Base-by-base conservation (phyloP, 2,329 filamentous ascomycete genomes). In the Cordyceps cateniannulata region DNA sequence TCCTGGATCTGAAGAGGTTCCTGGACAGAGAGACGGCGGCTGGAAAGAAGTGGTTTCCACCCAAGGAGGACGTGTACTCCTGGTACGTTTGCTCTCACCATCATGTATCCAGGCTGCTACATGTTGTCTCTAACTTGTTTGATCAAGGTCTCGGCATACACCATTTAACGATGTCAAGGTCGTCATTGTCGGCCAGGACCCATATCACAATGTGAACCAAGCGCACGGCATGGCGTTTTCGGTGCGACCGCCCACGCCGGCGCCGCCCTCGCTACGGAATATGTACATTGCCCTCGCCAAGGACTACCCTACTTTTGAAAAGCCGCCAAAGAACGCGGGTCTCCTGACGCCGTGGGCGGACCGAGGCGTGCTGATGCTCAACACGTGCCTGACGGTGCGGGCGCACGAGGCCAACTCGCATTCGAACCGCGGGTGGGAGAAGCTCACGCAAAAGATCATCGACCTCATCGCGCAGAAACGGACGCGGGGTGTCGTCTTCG, bases 141-240 rank as follows among this genome's bases (percentile, higher is more conserved):
- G 38, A 62, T 47, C n/a, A 62, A 97, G 93, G 93, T 97, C 93
- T 63, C 89, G 92, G 27, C 89, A 96, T 73, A 97, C 93, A 0
- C 93, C 95, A 8, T 87, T 99, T 67, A 79, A 88, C 77, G 88
- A 82, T 16, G 93, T 98, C 73, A 96, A 96, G 74, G 89, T 90
- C 61, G 93, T 99, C 63, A 92, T 99, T 70, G 76, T 98, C 59
- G 95, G 95, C 65, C 95, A 99, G 77, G 95, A 99, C 72, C 95
- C 95, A 3, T 99, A 99, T 75, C 95, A 99, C 79, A 96, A 96
- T 73, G 74, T 85, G 72, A 96, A 96, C 74, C 95, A 99, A 80
- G 95, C 95, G 55, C 95, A 98, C 74, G 95, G 95, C 48, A 86
- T 99, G 62, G 93, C 90, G 72, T 99, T 99, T 81, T 96, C 91